Percentiles rank a stretch among this genome's conserved stretches.
phyloP scores from a whole-genome alignment of 495 filamentous ascomycete species.

The Talaromyces wortmannii region DNA sequence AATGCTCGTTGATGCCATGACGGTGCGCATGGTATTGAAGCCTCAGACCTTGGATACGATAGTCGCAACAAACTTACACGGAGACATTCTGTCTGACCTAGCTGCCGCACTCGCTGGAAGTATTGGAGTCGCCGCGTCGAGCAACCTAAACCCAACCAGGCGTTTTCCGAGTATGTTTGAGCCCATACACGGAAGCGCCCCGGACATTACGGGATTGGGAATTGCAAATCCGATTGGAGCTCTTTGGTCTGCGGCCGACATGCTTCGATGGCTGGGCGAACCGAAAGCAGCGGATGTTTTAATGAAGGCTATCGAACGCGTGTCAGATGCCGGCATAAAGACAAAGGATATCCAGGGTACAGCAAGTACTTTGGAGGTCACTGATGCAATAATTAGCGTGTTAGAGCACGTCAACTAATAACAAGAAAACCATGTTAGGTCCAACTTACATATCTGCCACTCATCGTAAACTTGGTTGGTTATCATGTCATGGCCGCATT shows the following conservation, averaged over 20 bases:
- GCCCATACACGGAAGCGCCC: slow-evolving; percentile 62
- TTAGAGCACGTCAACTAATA: neutral
- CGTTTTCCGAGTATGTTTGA: slow-evolving; percentile 59
- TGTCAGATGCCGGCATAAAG: neutral
- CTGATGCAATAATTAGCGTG: neutral
- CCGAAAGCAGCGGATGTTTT: slow-evolving; percentile 31
- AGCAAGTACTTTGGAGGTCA: neutral
- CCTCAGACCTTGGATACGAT: slow-evolving; percentile 48
- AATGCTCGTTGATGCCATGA: slow-evolving; percentile 58
- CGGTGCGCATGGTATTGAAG: slow-evolving; percentile 47
- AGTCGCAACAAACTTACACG: slow-evolving; percentile 51
- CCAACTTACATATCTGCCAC: too few relatives aligned
- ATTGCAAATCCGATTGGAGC: slow-evolving; percentile 67
- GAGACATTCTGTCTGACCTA: slow-evolving; percentile 51
- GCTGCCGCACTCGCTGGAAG: slow-evolving; percentile 50
- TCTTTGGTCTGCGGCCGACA: slow-evolving; percentile 64
- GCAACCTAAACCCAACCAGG: slow-evolving; percentile 58
- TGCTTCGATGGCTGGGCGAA: slow-evolving; percentile 60
- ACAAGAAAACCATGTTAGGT: too few relatives aligned
- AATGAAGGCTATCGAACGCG: neutral
- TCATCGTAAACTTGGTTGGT: too few relatives aligned
- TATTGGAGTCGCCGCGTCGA: slow-evolving; percentile 53
- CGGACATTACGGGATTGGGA: slow-evolving; percentile 66
- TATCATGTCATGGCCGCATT: too few relatives aligned
- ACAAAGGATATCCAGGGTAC: neutral